A percentile compares a stretch with the other conserved stretches of the same genome.
These are phyloP conservation scores for Entrophospora sp. DNA, from an alignment of 192 early-diverging fungal genomes.

Conservation along the genomic window DNA sequence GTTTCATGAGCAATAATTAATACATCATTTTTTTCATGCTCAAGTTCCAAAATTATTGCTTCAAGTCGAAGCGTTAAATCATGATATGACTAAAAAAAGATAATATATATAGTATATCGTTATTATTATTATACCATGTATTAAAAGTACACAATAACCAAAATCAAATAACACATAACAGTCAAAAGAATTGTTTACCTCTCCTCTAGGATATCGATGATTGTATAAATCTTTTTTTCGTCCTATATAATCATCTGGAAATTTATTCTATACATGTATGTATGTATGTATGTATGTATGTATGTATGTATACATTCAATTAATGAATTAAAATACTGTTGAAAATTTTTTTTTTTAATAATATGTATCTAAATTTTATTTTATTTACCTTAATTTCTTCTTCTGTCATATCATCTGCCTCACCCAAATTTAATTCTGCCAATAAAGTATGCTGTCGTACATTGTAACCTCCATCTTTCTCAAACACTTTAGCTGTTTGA, in stretches of 20 bases:
- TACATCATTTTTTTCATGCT: conserved; percentile 77
- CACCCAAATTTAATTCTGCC: conserved; percentile 62
- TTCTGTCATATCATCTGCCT: conserved; percentile 56
- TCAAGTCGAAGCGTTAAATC: conserved; percentile 73
- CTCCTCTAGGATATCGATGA: conserved; percentile 72
- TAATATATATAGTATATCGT: no score
- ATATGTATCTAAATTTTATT: no score
- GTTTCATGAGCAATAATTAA: conserved; percentile 77
- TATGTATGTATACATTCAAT: no score
- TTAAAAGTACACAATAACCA: no score
- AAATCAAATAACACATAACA: no score
- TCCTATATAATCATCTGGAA: conserved; percentile 59
- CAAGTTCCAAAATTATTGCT: conserved; percentile 70
- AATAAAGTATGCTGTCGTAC: conserved; percentile 60
- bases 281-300: no score
- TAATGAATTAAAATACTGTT: no score
- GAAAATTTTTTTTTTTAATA: no score
- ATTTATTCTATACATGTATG: conserved; percentile 29
- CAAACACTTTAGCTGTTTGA: conserved; percentile 65
- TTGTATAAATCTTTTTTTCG: conserved; percentile 60
- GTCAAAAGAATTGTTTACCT: no score
- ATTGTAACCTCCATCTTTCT: conserved; percentile 38
- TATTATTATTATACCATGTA: no score
- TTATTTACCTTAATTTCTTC: conserved; percentile 48
- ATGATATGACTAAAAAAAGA: conserved; percentile 75